Evolutionary conservation across 768 basidiomycete genomes (phyloP), one percentile per base, ranked within the genome.

Genomic region (Hygrophoropsis aurantiaca): DNA sequence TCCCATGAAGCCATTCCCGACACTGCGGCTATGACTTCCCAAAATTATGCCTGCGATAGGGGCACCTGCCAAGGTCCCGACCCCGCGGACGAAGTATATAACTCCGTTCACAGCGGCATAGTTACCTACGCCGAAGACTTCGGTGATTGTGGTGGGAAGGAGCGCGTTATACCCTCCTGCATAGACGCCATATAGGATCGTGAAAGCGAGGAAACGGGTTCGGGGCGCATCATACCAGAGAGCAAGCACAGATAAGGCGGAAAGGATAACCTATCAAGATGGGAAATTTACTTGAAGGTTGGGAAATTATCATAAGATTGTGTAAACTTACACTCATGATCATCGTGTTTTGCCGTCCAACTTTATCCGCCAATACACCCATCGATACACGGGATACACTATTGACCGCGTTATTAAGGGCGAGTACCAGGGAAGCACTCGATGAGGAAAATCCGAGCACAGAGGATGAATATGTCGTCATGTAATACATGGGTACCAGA

Each of bases 161-260:
- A 74, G 61, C 10, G 71, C 69, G 47, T 74, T 74, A 59, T 75
- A 74, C 3, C 74, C 74, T 16, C 74, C 73, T 2, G 74, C 70
- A 38, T 65, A 68, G 41, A 74, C 57, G 13, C 71, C 74, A 49
- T 76, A 75, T 41, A 70, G 46, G 19, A 74, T 60, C 18, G 69
- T 51, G 55, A 75, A 74, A 1, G 65, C 65, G 33, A 72, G 53
- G 52, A 73, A 77, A 3, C 70, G 68, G 0, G 54, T 42, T 20
- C 69, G 65, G 8, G 60, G 51, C 9, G 73, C 71, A 42, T 70
- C 50, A 41, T 71, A 66, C 73, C 74, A 75, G n/a, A 75, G 59
- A 0, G 67, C 66, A 39, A 75, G 58, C 11, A 73, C 71, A 2
- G 70, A 65, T 11, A 73, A 33, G 4, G 61, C 65, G 1, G 73